Conservation (phyloP, 495 filamentous ascomycete genomes). For the Recurvomyces mirabilis region DNA sequence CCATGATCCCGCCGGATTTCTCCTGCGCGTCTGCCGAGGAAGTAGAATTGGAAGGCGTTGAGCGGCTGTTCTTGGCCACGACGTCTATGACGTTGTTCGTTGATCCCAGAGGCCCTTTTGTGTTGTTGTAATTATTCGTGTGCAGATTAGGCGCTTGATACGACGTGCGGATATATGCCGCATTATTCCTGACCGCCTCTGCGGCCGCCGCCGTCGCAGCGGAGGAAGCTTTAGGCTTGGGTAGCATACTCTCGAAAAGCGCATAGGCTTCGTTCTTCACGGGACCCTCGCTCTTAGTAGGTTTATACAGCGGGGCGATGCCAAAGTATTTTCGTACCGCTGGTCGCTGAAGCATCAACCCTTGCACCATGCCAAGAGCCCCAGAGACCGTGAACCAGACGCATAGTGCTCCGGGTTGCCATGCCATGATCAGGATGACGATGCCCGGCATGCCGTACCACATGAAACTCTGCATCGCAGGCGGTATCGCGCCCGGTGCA, state of each 20-base stretch:
- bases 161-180: no score
- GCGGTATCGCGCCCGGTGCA: constrained; percentile 21
- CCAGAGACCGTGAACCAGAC: constrained; percentile 56
- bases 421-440: constrained; percentile 49
- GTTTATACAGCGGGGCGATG: constrained; percentile 38
- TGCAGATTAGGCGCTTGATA: no score
- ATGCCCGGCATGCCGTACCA: constrained; percentile 48
- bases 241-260: no score
- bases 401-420: constrained; percentile 57
- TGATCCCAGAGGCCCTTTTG: no score
- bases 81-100: no score
- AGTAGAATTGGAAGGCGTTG: not conserved
- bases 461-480: constrained; percentile 42
- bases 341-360: constrained; percentile 39
- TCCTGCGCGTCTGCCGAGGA: constrained; percentile 20
- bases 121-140: no score
- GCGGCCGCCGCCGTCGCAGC: no score
- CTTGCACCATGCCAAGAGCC: constrained; percentile 46
- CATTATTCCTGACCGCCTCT: no score
- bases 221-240: no score
- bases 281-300: constrained; percentile 4
- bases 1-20: constrained; percentile 20
- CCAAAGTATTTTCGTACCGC: constrained; percentile 40
- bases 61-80: not conserved
- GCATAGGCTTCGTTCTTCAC: no score